phyloP scores from a whole-genome alignment of 495 filamentous ascomycete species.

The Xylaria acuta region DNA sequence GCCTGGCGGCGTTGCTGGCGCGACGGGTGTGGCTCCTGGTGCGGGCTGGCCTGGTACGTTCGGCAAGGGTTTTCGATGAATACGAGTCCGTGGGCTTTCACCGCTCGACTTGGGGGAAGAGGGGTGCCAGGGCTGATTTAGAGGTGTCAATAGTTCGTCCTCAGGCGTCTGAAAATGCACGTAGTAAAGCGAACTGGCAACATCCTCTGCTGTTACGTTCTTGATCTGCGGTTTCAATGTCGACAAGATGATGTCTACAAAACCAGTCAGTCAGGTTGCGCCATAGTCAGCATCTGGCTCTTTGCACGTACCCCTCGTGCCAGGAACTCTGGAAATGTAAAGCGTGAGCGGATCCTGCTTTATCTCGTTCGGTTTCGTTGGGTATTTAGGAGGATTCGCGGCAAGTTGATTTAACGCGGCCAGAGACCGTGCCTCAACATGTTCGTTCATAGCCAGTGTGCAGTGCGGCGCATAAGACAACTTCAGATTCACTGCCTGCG shows the following conservation, averaged over 20 bases:
- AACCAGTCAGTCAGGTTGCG: slow-evolving; percentile 28
- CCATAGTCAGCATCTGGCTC: slow-evolving; percentile 24
- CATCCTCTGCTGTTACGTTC: slow-evolving; percentile 85
- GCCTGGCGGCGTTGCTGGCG: slow-evolving; percentile 25
- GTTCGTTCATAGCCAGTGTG: slow-evolving; percentile 43
- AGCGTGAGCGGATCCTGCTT: slow-evolving; percentile 72
- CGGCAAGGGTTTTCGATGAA: slow-evolving; percentile 54
- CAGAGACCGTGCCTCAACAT: slow-evolving; percentile 81
- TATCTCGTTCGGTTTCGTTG: slow-evolving; percentile 71
- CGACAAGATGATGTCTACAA: slow-evolving; percentile 88
- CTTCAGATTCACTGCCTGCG: background rate
- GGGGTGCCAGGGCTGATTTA: slow-evolving; percentile 45
- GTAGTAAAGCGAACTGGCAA: slow-evolving; percentile 88
- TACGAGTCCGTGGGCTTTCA: slow-evolving; percentile 51
- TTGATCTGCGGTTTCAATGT: slow-evolving; percentile 85
- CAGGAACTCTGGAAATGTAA: slow-evolving; percentile 92
- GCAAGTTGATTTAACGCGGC: slow-evolving; percentile 80
- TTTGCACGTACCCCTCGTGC: slow-evolving; percentile 72
- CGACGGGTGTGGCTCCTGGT: slow-evolving; percentile 21
- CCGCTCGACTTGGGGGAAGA: slow-evolving; percentile 55
- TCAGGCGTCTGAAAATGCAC: slow-evolving; percentile 76
- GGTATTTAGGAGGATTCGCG: slow-evolving; percentile 84
- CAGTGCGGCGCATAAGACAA: background rate
- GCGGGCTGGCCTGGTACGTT: slow-evolving; percentile 30
- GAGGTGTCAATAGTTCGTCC: slow-evolving; percentile 56